phyloP scores from a whole-genome alignment of 2,329 filamentous ascomycete genomes.

The Cladosporium sp. region DNA sequence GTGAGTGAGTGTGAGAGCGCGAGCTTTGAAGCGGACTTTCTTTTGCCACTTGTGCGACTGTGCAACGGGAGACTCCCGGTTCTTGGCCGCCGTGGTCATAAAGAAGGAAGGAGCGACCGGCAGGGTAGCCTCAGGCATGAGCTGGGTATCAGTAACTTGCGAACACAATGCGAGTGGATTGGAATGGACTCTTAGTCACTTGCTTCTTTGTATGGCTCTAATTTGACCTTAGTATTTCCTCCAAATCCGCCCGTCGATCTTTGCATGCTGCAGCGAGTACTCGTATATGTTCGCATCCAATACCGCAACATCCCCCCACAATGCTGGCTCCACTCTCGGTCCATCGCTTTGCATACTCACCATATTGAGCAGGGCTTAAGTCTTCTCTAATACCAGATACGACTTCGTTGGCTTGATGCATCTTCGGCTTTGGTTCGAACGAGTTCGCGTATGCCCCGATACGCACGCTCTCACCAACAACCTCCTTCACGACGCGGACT shows the following conservation, averaged over 20 bases:
- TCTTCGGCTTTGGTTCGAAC: slow-evolving; percentile 6
- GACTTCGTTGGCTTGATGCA: slow-evolving; percentile 5
- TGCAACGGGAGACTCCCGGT: not conserved
- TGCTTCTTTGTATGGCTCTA: not conserved
- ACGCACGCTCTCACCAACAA: not conserved
- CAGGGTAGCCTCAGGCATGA: not conserved
- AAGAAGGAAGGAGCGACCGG: not conserved
- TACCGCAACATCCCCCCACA: slow-evolving; percentile 14
- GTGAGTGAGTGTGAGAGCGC: not conserved
- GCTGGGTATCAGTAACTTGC: not conserved
- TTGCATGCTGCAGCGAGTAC: not conserved
- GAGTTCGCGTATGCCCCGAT: slow-evolving; percentile 16
- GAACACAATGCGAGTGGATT: not conserved
- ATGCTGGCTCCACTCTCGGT: slow-evolving; percentile 6
- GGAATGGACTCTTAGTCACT: not conserved
- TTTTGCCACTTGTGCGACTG: not conserved
- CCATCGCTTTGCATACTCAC: slow-evolving; percentile 6
- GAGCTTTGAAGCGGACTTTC: not conserved
- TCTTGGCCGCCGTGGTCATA: not conserved
- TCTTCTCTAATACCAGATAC: slow-evolving; percentile 4
- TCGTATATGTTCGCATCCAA: slow-evolving; percentile 5
- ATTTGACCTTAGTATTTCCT: not conserved
- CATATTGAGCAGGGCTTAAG: not conserved
- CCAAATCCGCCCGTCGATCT: not conserved
- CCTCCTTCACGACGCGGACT: not conserved